Evolutionary conservation across 2,329 filamentous ascomycete species (phyloP).

Genomic region (Stachybotrys elegans): DNA sequence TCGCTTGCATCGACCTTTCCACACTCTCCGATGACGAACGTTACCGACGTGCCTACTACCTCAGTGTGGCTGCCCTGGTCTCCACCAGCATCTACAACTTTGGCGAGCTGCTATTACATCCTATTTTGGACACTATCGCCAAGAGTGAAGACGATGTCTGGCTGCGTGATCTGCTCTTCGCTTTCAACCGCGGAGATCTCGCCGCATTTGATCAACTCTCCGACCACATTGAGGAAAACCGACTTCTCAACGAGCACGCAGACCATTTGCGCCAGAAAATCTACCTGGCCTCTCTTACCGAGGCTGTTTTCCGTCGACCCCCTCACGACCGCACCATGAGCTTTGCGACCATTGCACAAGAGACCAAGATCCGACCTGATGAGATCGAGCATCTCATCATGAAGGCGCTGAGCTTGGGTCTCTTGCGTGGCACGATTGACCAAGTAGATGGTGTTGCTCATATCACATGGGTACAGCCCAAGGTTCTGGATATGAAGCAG

Average conservation of each 20-base stretch:
- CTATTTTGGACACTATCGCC: conserved; percentile 79
- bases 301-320: conserved; percentile 91
- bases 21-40: conserved; percentile 71
- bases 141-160: conserved; percentile 71
- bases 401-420: conserved; percentile 93
- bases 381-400: conserved; percentile 98
- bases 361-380: conserved; percentile 85
- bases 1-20: conserved; percentile 86
- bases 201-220: conserved; percentile 79
- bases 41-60: conserved; percentile 80
- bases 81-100: conserved; percentile 99
- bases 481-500: conserved; percentile 92
- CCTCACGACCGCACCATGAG: conserved; percentile 94
- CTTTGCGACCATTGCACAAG: conserved; percentile 79
- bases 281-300: conserved; percentile 89
- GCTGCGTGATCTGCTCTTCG: conserved; percentile 93
- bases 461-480: conserved; percentile 98
- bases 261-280: conserved; percentile 95
- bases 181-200: conserved; percentile 94
- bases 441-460: conserved; percentile 91
- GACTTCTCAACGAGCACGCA: conserved; percentile 72
- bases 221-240: conserved; percentile 74
- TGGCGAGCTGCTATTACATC: conserved; percentile 94
- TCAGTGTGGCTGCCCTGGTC: conserved; percentile 86
- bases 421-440: conserved; percentile 89